Conservation (phyloP, 2,329 filamentous ascomycete species). For the Aureobasidium mangrovei region DNA sequence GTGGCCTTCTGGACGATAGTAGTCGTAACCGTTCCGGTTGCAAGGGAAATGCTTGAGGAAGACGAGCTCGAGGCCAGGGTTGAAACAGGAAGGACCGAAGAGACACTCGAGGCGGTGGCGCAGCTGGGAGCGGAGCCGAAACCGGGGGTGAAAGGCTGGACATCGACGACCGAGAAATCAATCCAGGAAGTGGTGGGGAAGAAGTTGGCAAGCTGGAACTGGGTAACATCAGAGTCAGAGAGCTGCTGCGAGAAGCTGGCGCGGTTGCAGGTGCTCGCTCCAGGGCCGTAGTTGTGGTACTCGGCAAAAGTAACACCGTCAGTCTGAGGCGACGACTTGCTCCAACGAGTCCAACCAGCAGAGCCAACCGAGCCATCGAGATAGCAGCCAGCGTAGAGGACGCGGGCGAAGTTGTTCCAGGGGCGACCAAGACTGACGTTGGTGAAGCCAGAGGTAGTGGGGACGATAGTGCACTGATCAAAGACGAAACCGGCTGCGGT, state of each 20-base stretch:
- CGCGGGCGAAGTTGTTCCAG: constrained; percentile 20
- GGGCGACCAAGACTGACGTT: constrained; percentile 20
- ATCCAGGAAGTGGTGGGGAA: constrained; percentile 35
- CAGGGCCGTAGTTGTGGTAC: constrained; percentile 32
- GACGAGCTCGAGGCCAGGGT: background rate
- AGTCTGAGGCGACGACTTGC: constrained; percentile 23
- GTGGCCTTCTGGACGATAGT: constrained; percentile 20
- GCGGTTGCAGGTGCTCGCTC: constrained; percentile 25
- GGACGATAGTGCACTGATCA: constrained; percentile 29
- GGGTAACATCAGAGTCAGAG: constrained; percentile 27
- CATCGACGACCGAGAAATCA: constrained; percentile 32
- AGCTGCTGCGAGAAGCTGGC: constrained; percentile 32
- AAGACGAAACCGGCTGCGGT: constrained; percentile 32
- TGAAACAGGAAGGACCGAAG: constrained; percentile 17
- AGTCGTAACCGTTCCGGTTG: constrained; percentile 1
- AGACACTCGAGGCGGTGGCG: constrained; percentile 17
- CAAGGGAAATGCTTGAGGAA: constrained; percentile 11
- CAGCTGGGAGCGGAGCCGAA: constrained; percentile 24
- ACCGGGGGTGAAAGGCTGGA: constrained; percentile 30
- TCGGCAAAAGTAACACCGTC: constrained; percentile 26
- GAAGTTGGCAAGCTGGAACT: constrained; percentile 35
- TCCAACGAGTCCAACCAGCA: constrained; percentile 26
- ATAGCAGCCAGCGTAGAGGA: constrained; percentile 20
- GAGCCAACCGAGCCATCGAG: constrained; percentile 17
- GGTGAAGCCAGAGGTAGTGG: constrained; percentile 25